These are phyloP conservation scores for Aegilops longissima DNA, from an alignment of 176 grass and related monocot species.

Conservation along the genomic window DNA sequence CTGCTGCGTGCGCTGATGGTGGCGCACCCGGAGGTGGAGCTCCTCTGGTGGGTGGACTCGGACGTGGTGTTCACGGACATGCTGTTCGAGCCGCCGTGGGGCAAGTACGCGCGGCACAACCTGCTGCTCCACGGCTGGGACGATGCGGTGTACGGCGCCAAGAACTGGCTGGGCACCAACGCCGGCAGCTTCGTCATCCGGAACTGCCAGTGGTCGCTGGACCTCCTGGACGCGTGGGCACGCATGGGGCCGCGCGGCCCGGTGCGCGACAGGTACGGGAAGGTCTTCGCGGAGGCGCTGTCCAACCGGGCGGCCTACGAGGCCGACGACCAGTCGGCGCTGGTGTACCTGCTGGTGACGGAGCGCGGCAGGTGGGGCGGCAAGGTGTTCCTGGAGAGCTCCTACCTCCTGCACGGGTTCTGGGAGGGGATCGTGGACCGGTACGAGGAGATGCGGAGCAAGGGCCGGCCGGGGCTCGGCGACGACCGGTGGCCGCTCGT, in stretches of 20 bases:
- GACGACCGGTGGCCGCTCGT: conserved; percentile 91
- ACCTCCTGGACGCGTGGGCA: conserved; percentile 76
- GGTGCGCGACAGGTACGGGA: conserved; percentile 57
- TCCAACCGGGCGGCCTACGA: conserved; percentile 66
- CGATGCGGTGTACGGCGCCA: conserved; percentile 53
- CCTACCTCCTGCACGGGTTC: conserved; percentile 74
- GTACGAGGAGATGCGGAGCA: conserved; percentile 74
- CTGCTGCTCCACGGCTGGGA: conserved; percentile 81
- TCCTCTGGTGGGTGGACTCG: conserved; percentile 95
- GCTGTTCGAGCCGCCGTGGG: conserved; percentile 82
- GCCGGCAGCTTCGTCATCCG: conserved; percentile 84
- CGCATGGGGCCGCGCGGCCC: conserved; percentile 77
- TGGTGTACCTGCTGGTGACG: conserved; percentile 78
- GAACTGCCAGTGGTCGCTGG: conserved; percentile 92
- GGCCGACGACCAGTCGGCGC: conserved; percentile 93
- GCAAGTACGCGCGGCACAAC: conserved; percentile 62
- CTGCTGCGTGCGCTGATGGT: conserved; percentile 78
- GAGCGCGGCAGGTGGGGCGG: conserved; percentile 51
- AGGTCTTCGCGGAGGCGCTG: conserved; percentile 50
- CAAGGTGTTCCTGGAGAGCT: conserved; percentile 71
- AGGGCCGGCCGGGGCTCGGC: conserved; percentile 43
- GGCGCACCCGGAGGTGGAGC: conserved; percentile 83
- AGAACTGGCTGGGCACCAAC: conserved; percentile 73
- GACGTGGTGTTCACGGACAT: conserved; percentile 91
- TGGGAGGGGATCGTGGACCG: conserved; percentile 65